phyloP scores from a whole-genome alignment of 208 protist species.

The Acanthamoeba triangularis region DNA sequence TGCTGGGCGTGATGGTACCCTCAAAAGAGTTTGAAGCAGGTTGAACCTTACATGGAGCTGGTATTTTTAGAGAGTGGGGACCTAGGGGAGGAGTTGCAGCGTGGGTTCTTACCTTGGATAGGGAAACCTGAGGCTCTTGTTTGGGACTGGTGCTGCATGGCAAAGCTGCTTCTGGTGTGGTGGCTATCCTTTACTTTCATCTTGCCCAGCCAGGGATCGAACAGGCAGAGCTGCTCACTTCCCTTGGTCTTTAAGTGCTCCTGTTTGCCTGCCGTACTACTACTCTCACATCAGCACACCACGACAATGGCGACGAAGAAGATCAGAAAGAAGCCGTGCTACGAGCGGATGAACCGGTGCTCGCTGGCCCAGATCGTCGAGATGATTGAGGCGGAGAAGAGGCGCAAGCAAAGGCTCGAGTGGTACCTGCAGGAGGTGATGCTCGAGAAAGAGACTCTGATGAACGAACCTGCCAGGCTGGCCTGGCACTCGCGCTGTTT shows the following conservation, averaged over 20 bases:
- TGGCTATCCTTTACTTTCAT: too few species aligned
- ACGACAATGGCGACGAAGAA: neutral
- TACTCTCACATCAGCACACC: neutral
- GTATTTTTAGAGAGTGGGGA: too few species aligned
- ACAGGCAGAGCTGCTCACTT: too few species aligned
- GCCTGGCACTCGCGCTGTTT: neutral
- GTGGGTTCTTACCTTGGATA: too few species aligned
- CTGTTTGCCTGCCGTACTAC: neutral
- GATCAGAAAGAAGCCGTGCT: neutral
- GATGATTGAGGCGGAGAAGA: neutral
- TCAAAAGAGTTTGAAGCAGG: too few species aligned
- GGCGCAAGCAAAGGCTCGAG: conserved; percentile 20
- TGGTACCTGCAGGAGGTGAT: conserved; percentile 13
- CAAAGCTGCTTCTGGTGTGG: too few species aligned
- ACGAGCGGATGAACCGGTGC: neutral
- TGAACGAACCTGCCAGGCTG: neutral
- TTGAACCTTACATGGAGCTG: too few species aligned
- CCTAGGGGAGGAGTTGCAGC: too few species aligned
- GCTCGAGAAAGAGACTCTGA: neutral
- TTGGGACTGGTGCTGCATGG: too few species aligned
- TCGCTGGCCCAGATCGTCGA: neutral
- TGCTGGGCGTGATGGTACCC: too few species aligned
- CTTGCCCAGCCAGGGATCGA: too few species aligned
- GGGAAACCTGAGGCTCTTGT: too few species aligned
- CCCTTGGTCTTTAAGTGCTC: neutral